Base-by-base conservation (phyloP, 2,329 filamentous ascomycete genomes). In the Diaporthe sp. region DNA sequence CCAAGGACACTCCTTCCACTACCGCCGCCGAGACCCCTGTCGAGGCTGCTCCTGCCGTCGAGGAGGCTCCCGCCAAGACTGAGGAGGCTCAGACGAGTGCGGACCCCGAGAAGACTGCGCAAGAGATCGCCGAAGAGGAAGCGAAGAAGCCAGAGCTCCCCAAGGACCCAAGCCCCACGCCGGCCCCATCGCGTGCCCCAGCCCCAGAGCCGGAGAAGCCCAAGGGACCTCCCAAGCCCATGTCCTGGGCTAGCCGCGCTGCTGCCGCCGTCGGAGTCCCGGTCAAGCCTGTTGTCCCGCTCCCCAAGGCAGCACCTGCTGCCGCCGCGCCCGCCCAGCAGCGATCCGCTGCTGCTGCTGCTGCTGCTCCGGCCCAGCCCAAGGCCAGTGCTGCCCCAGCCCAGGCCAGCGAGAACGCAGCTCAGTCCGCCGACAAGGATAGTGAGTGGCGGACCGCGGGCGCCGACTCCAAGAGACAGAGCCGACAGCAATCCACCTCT, bases 401-500 rank as follows among this genome's bases (percentile, higher is more conserved):
- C n/a, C 76, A 80, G n/a, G 49, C 79, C 37, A 62, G 81, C 84
- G 80, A 79, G 78, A 92, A 89, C 88, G 90, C 94, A 77, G 87
- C 87, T 75, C 75, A 80, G n/a, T 42, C 79, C 39, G 65, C 82
- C 84, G 80, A 79, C 78, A 92, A 89, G 88, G 90, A 94, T 77
- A 86, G 89, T 76, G 95, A 94, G 81, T 99, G 97, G 97, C 96
- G 98, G 85, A 96, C 94, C 67, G 96, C 94, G 73, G 93, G 93
- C 75, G 90, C 92, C 74, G 94, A 98, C 84, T 93, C 93, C 80
- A 97, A 97, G 89, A 93, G 95, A 82, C 94, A 97, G 83, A 93
- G 92, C 81, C 92, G 95, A 78, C 91, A 90, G 70, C 93, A 94
- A 84, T 91, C 92, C 73, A 88, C 91, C 79, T 88, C 91, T 74